These are phyloP conservation scores for Penicillium flavigenum DNA, from an alignment of 495 filamentous ascomycete species.

Conservation along the genomic window DNA sequence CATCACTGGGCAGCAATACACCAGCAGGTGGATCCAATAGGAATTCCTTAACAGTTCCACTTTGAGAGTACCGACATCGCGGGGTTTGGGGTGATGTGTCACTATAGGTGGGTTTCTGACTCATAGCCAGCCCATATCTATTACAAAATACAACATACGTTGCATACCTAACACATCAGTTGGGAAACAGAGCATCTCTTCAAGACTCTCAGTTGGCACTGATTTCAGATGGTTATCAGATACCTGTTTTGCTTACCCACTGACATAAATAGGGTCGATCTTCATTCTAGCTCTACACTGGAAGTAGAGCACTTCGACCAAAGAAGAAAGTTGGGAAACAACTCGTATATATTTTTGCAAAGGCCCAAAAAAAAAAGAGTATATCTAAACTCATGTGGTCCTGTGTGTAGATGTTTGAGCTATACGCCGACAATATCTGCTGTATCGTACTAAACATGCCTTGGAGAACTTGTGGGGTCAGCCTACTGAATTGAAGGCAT, in stretches of 20 bases:
- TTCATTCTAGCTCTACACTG: no score
- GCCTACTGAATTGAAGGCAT: conserved; percentile 28
- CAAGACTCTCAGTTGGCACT: no score
- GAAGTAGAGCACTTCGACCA: no score
- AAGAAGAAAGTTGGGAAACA: no score
- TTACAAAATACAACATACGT: background rate
- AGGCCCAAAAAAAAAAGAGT: no score
- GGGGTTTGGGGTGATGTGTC: conserved; percentile 4
- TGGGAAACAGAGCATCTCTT: conserved; percentile 24
- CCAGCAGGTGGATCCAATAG: conserved; percentile 4
- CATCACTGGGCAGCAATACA: conserved; percentile 3
- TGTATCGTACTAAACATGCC: conserved; percentile 34
- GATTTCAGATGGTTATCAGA: no score
- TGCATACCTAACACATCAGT: background rate
- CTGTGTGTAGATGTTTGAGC: conserved; percentile 43
- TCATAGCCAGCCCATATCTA: conserved; percentile 27
- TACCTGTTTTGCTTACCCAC: no score
- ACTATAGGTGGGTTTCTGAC: background rate
- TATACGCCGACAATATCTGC: background rate
- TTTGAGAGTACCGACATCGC: background rate
- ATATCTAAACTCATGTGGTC: conserved; percentile 21
- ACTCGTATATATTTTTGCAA: no score
- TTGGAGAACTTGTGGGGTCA: conserved; percentile 49
- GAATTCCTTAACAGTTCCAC: background rate
- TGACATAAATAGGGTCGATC: no score